phyloP scores from a whole-genome alignment of 495 filamentous ascomycete species.

The Penicillium cinerascens region DNA sequence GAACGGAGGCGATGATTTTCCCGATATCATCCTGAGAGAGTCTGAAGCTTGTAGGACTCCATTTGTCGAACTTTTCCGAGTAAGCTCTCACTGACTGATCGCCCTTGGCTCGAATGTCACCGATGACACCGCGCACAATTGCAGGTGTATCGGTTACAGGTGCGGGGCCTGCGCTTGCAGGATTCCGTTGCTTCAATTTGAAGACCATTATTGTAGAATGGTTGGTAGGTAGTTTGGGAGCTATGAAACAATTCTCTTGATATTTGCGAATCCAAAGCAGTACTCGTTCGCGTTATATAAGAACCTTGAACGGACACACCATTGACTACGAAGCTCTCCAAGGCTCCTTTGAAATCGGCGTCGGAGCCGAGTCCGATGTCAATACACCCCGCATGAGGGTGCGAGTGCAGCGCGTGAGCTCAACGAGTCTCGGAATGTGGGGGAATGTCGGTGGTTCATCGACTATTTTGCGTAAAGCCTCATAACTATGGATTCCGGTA shows the following conservation, averaged over 20 bases:
- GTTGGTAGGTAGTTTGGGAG: background rate
- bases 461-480: background rate
- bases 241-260: background rate
- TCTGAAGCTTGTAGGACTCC: slow-evolving; percentile 48
- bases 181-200: slow-evolving; percentile 15
- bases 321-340: background rate
- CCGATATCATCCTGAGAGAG: slow-evolving; percentile 24
- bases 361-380: slow-evolving; percentile 20
- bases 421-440: slow-evolving; percentile 17
- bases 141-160: slow-evolving; percentile 9
- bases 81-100: slow-evolving; percentile 47
- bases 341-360: slow-evolving; percentile 7
- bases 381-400: slow-evolving; percentile 12
- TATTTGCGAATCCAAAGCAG: background rate
- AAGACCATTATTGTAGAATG: slow-evolving; percentile 9
- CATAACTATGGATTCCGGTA: background rate
- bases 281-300: background rate
- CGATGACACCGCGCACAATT: slow-evolving; percentile 48
- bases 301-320: background rate
- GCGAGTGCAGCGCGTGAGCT: slow-evolving; percentile 6
- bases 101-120: slow-evolving; percentile 43
- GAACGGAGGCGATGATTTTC: slow-evolving; percentile 17
- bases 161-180: slow-evolving; percentile 1
- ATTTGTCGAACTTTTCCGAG: slow-evolving; percentile 54
- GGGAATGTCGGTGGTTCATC: background rate